A percentile compares a stretch with the other conserved stretches of the same genome.
These are phyloP conservation scores for Pyrenophora tritici-repentis DNA, from an alignment of 2,329 filamentous ascomycete species.

Conservation along the genomic window DNA sequence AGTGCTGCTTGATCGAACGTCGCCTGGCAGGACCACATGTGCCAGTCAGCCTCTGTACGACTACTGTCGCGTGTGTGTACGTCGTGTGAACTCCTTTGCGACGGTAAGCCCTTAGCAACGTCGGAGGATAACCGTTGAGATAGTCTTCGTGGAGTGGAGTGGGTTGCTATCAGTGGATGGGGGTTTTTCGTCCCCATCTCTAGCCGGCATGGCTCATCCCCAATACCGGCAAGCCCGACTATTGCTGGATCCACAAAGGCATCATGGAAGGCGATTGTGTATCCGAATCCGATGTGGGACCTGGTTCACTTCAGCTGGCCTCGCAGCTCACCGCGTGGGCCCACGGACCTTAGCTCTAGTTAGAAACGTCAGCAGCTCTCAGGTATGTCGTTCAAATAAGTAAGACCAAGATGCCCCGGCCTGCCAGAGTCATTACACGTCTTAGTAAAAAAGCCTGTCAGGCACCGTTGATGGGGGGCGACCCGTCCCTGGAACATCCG, in stretches of 20 bases:
- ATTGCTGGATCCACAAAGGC: background rate
- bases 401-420: constrained; percentile 8
- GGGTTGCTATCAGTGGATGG: constrained; percentile 1
- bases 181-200: background rate
- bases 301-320: constrained; percentile 3
- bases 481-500: constrained; percentile 19
- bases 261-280: background rate
- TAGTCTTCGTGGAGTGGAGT: background rate
- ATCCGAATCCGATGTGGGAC: constrained; percentile 1
- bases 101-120: background rate
- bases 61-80: too few relatives aligned
- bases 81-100: too few relatives aligned
- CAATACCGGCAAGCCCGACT: constrained; percentile 16
- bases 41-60: background rate
- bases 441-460: constrained; percentile 5
- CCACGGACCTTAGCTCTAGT: background rate
- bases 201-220: constrained; percentile 1
- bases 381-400: background rate
- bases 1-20: constrained; percentile 3
- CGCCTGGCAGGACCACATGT: too few relatives aligned
- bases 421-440: constrained; percentile 1
- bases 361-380: background rate
- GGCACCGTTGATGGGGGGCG: constrained; percentile 7
- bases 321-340: background rate
- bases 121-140: constrained; percentile 1